Base-by-base conservation (phyloP, 441 rosid genomes). In the Viola pubescens region DNA sequence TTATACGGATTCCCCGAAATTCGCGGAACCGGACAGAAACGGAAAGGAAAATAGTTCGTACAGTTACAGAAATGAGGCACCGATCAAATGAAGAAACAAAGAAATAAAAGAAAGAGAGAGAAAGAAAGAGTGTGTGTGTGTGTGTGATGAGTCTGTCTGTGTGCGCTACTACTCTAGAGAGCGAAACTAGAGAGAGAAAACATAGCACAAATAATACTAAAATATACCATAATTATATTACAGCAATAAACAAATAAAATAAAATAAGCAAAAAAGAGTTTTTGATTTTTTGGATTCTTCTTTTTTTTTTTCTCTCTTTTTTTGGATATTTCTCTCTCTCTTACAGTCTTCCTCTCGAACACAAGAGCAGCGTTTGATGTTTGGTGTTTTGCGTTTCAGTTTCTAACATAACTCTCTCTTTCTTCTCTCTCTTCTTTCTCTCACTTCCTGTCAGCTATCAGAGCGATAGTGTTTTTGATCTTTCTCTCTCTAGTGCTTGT, bases 381-480 rank as follows among this genome's bases (percentile, higher is more conserved):
- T 48, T 51, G 60, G 69, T 72, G 71, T 59, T 52, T 46, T 37
- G 57, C 3, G 57, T 52, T n/a, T 55, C 39, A 67, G 64, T 60
- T 19, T 70, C 67, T 73, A 64, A 79, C 71, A 69, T 64, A 38
- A 4, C n/a, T 40, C 41, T 74, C 76, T 77, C 56, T 65, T 59
- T 64, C 62, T 65, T 41, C 64, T 71, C 44, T 71, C 68, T 55
- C 62, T 55, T 59, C 68, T 68, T 67, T 69, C 52, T 65, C 70
- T 38, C 19, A 16, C n/a, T 8, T 34, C 19, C 58, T 26, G 9
- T 43, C 54, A 58, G 53, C 54, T 60, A 59, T 55, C 43, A 5
- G 50, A 64, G 49, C 37, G 44, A 56, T 52, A 70, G 63, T 58
- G 63, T 58, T 62, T 51, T 64, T 38, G 48, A 9, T 67, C 63